Conservation (phyloP, 176 grass and related monocot genomes). For the Eragrostis nindensis region DNA sequence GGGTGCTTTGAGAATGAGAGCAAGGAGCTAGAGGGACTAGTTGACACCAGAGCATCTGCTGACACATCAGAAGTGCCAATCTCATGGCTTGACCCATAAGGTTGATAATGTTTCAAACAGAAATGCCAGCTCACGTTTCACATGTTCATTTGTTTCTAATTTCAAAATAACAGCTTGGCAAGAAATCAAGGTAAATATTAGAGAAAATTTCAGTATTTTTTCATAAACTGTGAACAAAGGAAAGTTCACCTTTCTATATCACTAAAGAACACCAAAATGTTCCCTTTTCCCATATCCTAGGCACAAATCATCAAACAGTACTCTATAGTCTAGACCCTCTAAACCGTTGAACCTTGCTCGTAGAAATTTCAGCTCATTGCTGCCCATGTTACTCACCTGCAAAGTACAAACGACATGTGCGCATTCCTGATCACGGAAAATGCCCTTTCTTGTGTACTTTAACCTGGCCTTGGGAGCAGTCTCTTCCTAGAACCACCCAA, state of each 20-base stretch:
- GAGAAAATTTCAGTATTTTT: too few relatives aligned
- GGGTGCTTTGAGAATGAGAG: background rate
- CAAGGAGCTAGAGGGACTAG: too few relatives aligned
- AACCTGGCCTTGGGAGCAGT: conserved; percentile 1
- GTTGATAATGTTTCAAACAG: background rate
- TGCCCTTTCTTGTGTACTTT: conserved; percentile 17
- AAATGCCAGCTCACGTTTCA: background rate
- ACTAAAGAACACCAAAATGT: too few relatives aligned
- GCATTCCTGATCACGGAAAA: background rate
- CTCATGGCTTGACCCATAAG: background rate
- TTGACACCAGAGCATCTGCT: background rate
- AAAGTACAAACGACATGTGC: background rate
- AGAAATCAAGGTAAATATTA: too few relatives aligned
- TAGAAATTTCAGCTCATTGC: background rate
- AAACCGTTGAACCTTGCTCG: background rate
- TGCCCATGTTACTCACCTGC: conserved; percentile 2
- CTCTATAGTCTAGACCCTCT: too few relatives aligned
- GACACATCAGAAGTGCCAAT: background rate
- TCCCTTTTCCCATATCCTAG: too few relatives aligned
- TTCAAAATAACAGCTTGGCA: too few relatives aligned
- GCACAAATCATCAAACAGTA: too few relatives aligned
- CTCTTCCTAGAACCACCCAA: background rate
- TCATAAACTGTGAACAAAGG: too few relatives aligned
- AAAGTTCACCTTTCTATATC: too few relatives aligned
- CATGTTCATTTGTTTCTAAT: too few relatives aligned